phyloP scores from a whole-genome alignment of 1,139 yeast genomes.

The Nadsonia starkeyi-henricii region DNA sequence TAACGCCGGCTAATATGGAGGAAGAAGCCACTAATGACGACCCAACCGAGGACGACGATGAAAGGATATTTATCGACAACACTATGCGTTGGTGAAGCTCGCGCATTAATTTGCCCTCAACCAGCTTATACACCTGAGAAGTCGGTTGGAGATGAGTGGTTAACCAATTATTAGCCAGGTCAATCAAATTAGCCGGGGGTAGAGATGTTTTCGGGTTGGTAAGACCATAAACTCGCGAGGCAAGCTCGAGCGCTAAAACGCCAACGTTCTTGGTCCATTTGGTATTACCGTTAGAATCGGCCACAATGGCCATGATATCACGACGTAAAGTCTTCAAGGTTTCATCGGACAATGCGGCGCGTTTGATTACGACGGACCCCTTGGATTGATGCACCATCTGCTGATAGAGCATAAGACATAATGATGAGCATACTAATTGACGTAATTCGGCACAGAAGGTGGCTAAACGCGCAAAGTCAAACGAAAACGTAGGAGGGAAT shows the following conservation, averaged over 20 bases:
- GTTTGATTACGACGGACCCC: constrained; percentile 15
- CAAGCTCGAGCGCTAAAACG: constrained; percentile 58
- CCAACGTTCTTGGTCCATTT: constrained; percentile 82
- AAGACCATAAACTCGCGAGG: constrained; percentile 27
- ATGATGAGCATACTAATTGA: constrained; percentile 67
- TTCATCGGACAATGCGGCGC: constrained; percentile 10
- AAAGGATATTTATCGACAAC: constrained; percentile 9
- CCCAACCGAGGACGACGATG: constrained; percentile 12
- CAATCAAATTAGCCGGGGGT: constrained; percentile 26
- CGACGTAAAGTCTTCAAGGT: constrained; percentile 27
- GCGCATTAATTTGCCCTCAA: constrained; percentile 37
- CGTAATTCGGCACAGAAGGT: constrained; percentile 73
- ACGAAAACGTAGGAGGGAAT: constrained; percentile 76
- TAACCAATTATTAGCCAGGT: constrained; percentile 68
- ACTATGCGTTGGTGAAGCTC: constrained; percentile 12
- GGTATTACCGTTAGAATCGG: constrained; percentile 74
- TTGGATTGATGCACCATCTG: constrained; percentile 36
- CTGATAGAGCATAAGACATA: constrained; percentile 59
- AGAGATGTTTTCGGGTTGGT: constrained; percentile 24
- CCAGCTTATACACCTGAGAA: constrained; percentile 63
- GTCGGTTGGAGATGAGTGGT: constrained; percentile 74
- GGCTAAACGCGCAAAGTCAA: constrained; percentile 71
- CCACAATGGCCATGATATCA: constrained; percentile 65
- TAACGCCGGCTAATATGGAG: too few relatives aligned
- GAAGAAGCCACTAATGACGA: too few relatives aligned